Evolutionary conservation across 1,284 basidiomycete genomes (phyloP).

Genomic region (Puccinia sorghi): DNA sequence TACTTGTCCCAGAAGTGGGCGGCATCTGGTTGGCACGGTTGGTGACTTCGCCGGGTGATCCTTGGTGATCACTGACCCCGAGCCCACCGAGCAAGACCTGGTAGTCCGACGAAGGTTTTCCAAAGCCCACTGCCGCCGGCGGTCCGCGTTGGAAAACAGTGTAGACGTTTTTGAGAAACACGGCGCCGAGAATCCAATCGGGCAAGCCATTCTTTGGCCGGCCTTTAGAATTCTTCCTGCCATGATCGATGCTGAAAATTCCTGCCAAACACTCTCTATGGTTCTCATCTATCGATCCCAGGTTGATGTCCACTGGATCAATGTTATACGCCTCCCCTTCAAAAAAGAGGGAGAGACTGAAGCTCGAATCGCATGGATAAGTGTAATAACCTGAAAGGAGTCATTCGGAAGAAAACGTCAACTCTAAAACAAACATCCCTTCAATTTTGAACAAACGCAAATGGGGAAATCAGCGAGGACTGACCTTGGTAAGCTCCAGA

Average conservation of each 20-base stretch:
- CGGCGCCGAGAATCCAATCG: constrained; percentile 57
- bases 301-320: constrained; percentile 27
- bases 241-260: constrained; percentile 27
- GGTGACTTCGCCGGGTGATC: constrained; percentile 9
- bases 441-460: constrained; percentile 51
- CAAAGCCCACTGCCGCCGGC: constrained; percentile 31
- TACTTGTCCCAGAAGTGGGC: background rate
- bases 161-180: constrained; percentile 55
- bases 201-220: constrained; percentile 30
- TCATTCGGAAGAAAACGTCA: constrained; percentile 49
- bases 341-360: constrained; percentile 39
- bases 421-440: background rate
- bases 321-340: constrained; percentile 1
- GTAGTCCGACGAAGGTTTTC: constrained; percentile 30
- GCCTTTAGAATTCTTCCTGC: background rate
- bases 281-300: constrained; percentile 24
- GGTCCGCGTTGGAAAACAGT: constrained; percentile 29
- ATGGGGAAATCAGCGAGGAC: constrained; percentile 52
- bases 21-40: constrained; percentile 16
- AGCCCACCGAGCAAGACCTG: constrained; percentile 23
- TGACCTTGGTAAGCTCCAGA: constrained; percentile 17
- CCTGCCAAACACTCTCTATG: constrained; percentile 21
- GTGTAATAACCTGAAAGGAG: constrained; percentile 50
- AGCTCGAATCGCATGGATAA: constrained; percentile 55
- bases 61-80: background rate